phyloP scores from a whole-genome alignment of 129 eudicot genomes.

The Lonicera japonica region DNA sequence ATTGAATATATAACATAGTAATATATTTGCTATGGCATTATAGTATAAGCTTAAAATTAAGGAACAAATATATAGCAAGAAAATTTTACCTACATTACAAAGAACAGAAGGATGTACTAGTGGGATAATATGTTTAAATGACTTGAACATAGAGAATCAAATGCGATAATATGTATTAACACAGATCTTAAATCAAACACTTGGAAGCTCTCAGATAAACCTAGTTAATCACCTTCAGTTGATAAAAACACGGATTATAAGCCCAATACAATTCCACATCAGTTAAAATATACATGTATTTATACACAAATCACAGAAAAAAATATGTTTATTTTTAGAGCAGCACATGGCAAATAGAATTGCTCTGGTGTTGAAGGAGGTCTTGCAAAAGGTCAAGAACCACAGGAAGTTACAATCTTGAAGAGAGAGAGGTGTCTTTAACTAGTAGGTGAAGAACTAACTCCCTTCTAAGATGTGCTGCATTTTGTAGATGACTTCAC shows the following conservation, averaged over 20 bases:
- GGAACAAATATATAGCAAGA: background rate
- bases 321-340: constrained; percentile 71
- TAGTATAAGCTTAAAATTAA: too few species aligned
- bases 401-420: background rate
- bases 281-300: too few species aligned
- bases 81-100: constrained; percentile 24
- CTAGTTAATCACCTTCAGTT: too few species aligned
- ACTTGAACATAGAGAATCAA: background rate
- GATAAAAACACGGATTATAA: too few species aligned
- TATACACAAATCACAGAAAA: too few species aligned
- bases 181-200: background rate
- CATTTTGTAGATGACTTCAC: too few species aligned
- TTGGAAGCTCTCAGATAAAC: background rate
- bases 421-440: too few species aligned
- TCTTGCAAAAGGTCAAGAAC: constrained; percentile 47
- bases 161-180: background rate
- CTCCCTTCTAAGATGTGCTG: too few species aligned
- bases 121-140: constrained; percentile 18
- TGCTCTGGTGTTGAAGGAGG: constrained; percentile 62
- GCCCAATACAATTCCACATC: background rate
- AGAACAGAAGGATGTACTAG: constrained; percentile 19
- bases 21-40: constrained; percentile 10
- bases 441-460: too few species aligned
- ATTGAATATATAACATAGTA: too few species aligned
- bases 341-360: constrained; percentile 75